Base-by-base conservation (phyloP, 441 rosid species). In the Croton setiger region DNA sequence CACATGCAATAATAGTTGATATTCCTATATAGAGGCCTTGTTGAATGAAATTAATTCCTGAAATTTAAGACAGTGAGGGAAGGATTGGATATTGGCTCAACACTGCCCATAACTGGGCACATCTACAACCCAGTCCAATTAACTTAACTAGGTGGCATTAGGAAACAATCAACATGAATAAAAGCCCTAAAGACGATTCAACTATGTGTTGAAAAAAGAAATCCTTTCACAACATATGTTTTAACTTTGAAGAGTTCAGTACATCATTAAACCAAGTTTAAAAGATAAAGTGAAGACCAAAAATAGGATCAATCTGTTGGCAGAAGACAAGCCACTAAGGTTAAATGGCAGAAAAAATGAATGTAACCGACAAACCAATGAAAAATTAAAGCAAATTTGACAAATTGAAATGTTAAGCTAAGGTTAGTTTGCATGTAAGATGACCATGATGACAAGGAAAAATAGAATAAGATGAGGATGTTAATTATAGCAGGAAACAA, bases 251-350 rank as follows among this genome's bases (percentile, higher is more conserved):
- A 44, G 8, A 3, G 9, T 52, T 36, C 31, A 17, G 37, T 59
- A 68, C 45, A 74, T 27, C 12, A 17, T 47, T 23, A 12, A 67
- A 52, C 14, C n/a, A 63, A 45, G 15, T 23, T 41, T 47, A 43
- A 49, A 10, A 12, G 15, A 9, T 6, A 63, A 11, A 45, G 12
- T n/a, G 20, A 43, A 18, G 60, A 14, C 17, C 69, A 49, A 65
- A 33, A 47, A 63, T 21, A 13, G 39, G 33, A 11, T 20, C 57
- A 18, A 35, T n/a, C 20, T 8, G 18, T 7, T 13, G 18, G 20
- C 20, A 36, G 8, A 3, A 5, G 15, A 52, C 47, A 49, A 12
- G 9, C 15, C 21, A 44, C 43, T n/a, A 12, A 48, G n/a, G 23
- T 31, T 44, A 8, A 17, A 10, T 31, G 41, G 48, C 61, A 70